phyloP scores from a whole-genome alignment of 192 early-diverging fungal species.

The Chytriomyces hyalinus region DNA sequence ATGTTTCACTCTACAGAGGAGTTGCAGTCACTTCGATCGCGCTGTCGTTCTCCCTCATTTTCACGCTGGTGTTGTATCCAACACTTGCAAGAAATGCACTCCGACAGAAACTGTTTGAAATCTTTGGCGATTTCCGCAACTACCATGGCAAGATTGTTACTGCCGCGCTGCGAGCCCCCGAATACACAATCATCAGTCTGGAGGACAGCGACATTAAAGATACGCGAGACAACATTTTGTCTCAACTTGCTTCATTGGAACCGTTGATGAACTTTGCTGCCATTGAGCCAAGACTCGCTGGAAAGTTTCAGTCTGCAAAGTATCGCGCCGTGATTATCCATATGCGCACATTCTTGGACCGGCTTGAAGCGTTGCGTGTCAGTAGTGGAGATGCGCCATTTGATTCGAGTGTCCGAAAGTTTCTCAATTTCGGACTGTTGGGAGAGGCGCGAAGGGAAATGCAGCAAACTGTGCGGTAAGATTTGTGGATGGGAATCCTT shows the following conservation, averaged over 20 bases:
- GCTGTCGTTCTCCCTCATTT: constrained; percentile 30
- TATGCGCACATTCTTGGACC: constrained; percentile 17
- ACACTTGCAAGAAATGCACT: constrained; percentile 25
- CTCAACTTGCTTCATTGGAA: constrained; percentile 21
- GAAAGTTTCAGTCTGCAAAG: constrained; percentile 8
- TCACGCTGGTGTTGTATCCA: constrained; percentile 29
- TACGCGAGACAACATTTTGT: constrained; percentile 15
- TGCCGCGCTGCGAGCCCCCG: not conserved
- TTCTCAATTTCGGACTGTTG: constrained; percentile 3
- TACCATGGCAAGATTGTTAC: constrained; percentile 19
- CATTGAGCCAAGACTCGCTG: constrained; percentile 27
- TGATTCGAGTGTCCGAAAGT: not conserved
- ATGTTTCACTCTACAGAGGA: constrained; percentile 26
- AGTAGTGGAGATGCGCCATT: constrained; percentile 19
- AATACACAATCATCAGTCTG: not conserved
- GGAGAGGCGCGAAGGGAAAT: constrained; percentile 7
- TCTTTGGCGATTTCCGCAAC: constrained; percentile 21
- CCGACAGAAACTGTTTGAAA: not conserved
- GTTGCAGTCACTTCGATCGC: constrained; percentile 11
- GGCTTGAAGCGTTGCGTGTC: constrained; percentile 22
- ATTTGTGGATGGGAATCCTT: not conserved
- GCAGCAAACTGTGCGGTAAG: constrained; percentile 17
- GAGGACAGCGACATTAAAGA: constrained; percentile 13
- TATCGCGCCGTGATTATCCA: constrained; percentile 19
- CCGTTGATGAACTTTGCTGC: constrained; percentile 18